A percentile compares a stretch with the other conserved stretches of the same genome.
phyloP scores from a whole-genome alignment of 345 rosid species.

The Corymbia maculata region DNA sequence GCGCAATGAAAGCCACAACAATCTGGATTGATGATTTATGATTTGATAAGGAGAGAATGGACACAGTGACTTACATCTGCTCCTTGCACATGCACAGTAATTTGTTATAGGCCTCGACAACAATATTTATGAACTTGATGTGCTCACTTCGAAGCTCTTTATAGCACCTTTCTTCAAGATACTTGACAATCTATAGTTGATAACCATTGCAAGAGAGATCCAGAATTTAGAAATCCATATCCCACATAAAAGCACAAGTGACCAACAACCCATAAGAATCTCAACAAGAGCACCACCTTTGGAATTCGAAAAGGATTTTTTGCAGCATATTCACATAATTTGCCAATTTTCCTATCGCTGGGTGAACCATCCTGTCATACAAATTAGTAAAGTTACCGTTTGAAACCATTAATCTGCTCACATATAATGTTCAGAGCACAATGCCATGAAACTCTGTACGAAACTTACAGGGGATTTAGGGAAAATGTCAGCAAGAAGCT shows the following conservation, averaged over 20 bases:
- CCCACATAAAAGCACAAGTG: background rate
- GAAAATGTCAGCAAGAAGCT: slow-evolving; percentile 83
- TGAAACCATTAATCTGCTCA: background rate
- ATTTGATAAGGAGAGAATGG: background rate
- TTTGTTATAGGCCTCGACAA: slow-evolving; percentile 62
- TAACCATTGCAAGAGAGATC: background rate
- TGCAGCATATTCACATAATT: slow-evolving; percentile 92
- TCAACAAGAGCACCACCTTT: slow-evolving; percentile 34
- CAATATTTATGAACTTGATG: slow-evolving; percentile 51
- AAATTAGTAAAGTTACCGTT: background rate
- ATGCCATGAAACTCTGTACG: background rate
- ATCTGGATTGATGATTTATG: background rate
- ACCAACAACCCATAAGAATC: background rate
- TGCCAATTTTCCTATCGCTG: slow-evolving; percentile 76
- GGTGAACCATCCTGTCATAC: slow-evolving; percentile 51
- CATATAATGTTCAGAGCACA: background rate
- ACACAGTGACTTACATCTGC: slow-evolving; percentile 46
- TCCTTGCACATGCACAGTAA: slow-evolving; percentile 71
- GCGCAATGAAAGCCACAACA: background rate
- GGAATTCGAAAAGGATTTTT: slow-evolving; percentile 85
- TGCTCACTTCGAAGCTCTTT: slow-evolving; percentile 79
- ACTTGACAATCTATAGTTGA: slow-evolving; percentile 61
- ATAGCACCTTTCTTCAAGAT: slow-evolving; percentile 87
- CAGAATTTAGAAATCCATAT: background rate
- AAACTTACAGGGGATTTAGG: slow-evolving; percentile 72